A percentile compares a stretch with the other conserved stretches of the same genome.
These are phyloP conservation scores for Phallus indusiatus DNA, from an alignment of 768 basidiomycete genomes.

Conservation along the genomic window DNA sequence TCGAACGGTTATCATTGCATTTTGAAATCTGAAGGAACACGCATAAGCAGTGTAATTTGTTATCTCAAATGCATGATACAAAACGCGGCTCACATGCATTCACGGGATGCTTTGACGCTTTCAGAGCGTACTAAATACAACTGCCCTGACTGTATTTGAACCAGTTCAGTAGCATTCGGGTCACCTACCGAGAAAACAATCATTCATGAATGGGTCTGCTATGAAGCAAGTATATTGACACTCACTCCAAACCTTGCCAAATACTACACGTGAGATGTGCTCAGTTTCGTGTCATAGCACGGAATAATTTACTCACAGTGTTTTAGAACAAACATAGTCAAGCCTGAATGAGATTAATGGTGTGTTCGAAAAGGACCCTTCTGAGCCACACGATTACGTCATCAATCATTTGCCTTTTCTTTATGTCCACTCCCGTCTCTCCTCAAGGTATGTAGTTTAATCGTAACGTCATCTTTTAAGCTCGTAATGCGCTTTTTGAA, in stretches of 20 bases:
- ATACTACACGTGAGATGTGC: conserved; percentile 37
- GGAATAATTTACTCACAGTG: conserved; percentile 45
- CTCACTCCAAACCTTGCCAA: conserved; percentile 94
- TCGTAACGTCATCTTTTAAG: not conserved
- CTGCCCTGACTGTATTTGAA: conserved; percentile 87
- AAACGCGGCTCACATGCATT: conserved; percentile 78
- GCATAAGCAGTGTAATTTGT: not conserved
- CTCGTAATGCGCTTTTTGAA: not conserved
- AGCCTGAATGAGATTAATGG: conserved; percentile 8
- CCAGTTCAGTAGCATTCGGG: conserved; percentile 89
- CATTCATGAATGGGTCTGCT: not conserved
- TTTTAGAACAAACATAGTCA: conserved; percentile 74
- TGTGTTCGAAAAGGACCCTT: conserved; percentile 14
- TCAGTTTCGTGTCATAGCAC: conserved; percentile 15
- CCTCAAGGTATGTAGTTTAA: not conserved
- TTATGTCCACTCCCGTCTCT: not conserved
- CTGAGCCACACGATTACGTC: conserved; percentile 15
- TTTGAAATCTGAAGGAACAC: conserved; percentile 64
- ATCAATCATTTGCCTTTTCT: conserved; percentile 16
- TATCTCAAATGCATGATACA: not conserved
- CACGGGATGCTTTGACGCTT: conserved; percentile 81
- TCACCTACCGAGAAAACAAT: conserved; percentile 53
- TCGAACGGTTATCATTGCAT: conserved; percentile 90
- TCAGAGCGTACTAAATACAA: conserved; percentile 87
- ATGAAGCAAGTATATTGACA: conserved; percentile 14